Base-by-base conservation (phyloP, 1,284 basidiomycete species). In the Cutaneotrichosporon sp. region DNA sequence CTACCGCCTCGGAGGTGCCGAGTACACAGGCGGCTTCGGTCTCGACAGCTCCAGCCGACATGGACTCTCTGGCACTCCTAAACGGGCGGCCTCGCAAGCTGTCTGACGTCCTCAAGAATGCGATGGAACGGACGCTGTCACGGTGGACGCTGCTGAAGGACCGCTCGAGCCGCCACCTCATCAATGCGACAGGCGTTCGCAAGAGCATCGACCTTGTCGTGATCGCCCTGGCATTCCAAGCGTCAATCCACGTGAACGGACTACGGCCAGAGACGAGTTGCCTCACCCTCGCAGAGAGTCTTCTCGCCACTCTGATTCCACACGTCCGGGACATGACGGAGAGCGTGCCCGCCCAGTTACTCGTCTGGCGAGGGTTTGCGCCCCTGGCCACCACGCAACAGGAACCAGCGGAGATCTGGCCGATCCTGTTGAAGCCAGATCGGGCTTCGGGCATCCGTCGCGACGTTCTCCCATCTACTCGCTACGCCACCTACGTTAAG, bases 161-260 rank as follows among this genome's bases (percentile, higher is more conserved):
- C 6, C 52, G 33, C 18, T 49, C 58, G 9, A 70, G 9, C 67
- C 57, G 27, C 62, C 63, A 42, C 3, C 47, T 67, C 2, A 80
- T 84, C 29, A 83, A 84, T 1, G 84, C 85, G 0, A 89, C 90
- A 70, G 83, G 81, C 47, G 82, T 87, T 4, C 86, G 90, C 14
- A 83, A 84, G 34, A 82, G 85, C 4, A 72, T 95, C 43, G 91
- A 95, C 70, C 77, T 89, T 18, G 84, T 87, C 1, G 81, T 91
- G 4, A 79, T 83, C 0, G 83, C 86, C 1, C 76, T 95, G 1
- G 79, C 81, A 22, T 93, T 89, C 68, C 89, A 93, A 73, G 84
- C 85, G 0, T 71, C 86, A 0, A 83, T 93, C 8, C 73, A 83
- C 10, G 67, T 85, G 58, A 90, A 90, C 60, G 88, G 88, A 7